These are phyloP conservation scores for Blastocystis sp. DNA, from an alignment of 352 stramenopile genomes.

Conservation along the genomic window DNA sequence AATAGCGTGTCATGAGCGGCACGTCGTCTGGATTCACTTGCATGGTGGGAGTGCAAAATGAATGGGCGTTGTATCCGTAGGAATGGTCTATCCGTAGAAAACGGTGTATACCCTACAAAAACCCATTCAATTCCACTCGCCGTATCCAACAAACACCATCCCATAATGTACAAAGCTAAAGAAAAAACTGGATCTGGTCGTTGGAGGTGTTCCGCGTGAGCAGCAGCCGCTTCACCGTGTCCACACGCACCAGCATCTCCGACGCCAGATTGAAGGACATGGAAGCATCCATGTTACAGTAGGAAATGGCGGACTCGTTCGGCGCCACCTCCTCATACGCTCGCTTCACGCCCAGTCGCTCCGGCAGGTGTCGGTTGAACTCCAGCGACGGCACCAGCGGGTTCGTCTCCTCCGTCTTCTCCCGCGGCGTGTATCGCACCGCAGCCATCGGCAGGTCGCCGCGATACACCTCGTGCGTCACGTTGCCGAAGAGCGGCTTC, in stretches of 20 bases:
- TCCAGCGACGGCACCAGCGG: background rate
- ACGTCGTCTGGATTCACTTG: background rate
- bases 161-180: constrained; percentile 8
- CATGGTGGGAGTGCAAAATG: too few species aligned
- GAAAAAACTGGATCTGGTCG: constrained; percentile 18
- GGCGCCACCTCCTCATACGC: constrained; percentile 5
- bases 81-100: background rate
- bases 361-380: background rate
- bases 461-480: background rate
- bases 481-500: background rate
- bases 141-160: background rate
- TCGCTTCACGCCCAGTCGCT: background rate
- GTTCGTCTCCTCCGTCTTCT: background rate
- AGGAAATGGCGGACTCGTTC: background rate
- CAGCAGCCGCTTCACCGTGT: constrained; percentile 7
- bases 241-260: constrained; percentile 9
- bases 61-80: too few species aligned
- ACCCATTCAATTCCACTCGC: background rate
- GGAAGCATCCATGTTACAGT: background rate
- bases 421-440: background rate
- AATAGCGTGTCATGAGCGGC: background rate
- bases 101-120: background rate
- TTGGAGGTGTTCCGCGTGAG: background rate
- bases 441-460: background rate
- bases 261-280: background rate